phyloP scores from a whole-genome alignment of 1,284 basidiomycete genomes.

The Ganoderma multipileum region DNA sequence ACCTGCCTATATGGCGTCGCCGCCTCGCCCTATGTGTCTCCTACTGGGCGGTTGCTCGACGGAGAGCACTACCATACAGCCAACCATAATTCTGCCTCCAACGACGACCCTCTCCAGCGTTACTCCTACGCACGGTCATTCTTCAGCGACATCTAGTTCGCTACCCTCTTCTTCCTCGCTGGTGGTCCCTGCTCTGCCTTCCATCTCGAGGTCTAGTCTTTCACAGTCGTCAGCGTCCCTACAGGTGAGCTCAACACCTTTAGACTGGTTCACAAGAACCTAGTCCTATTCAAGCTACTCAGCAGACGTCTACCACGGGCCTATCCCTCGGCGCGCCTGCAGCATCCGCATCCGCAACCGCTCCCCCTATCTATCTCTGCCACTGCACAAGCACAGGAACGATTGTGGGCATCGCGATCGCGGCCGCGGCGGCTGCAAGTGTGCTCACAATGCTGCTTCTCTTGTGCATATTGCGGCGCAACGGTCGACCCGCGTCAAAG shows the following conservation, averaged over 20 bases:
- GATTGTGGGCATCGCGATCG: background rate
- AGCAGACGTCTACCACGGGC: background rate
- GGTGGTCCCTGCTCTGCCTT: background rate
- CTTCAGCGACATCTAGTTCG: background rate
- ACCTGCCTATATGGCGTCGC: background rate
- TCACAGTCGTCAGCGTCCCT: background rate
- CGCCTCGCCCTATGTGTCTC: background rate
- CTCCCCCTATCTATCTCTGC: background rate
- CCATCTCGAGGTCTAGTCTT: background rate
- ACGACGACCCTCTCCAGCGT: no score
- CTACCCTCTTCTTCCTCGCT: background rate
- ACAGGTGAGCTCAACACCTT: background rate
- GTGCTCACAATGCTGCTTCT: background rate
- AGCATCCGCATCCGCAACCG: background rate
- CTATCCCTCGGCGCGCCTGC: background rate
- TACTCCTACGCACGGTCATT: background rate
- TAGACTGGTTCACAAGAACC: background rate
- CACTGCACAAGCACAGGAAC: background rate
- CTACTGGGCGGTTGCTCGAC: background rate
- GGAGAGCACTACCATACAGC: background rate
- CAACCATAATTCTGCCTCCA: background rate
- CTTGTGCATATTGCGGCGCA: background rate
- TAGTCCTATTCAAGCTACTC: background rate
- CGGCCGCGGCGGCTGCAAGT: background rate
- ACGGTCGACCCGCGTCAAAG: background rate